Evolutionary conservation across 164 flowering plant genomes (phyloP).

Genomic region (Liquidambar formosana): DNA sequence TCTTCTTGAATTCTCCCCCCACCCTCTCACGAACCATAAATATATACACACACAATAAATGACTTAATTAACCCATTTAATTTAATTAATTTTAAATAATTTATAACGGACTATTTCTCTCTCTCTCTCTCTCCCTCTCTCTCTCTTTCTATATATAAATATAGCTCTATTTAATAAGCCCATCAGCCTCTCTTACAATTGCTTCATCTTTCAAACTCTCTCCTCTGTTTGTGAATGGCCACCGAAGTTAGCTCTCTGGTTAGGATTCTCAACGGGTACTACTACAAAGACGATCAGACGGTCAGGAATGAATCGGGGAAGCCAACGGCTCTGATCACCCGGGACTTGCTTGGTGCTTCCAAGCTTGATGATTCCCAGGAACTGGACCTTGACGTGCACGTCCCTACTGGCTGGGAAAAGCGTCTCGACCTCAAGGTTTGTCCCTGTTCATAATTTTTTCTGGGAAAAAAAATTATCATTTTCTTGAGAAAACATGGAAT

Average conservation of each 20-base stretch:
- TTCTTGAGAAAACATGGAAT: too few relatives aligned
- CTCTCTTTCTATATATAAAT: background rate
- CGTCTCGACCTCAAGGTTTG: constrained; percentile 65
- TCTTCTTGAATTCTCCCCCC: constrained; percentile 25
- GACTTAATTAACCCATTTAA: constrained; percentile 10
- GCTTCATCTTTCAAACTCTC: constrained; percentile 9
- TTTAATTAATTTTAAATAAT: background rate
- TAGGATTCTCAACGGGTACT: constrained; percentile 34
- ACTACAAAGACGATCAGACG: constrained; percentile 16
- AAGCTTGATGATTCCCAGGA: constrained; percentile 45
- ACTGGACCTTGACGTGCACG: constrained; percentile 81
- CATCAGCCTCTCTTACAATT: constrained; percentile 1
- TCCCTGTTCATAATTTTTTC: background rate
- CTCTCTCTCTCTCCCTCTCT: background rate
- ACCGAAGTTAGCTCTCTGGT: constrained; percentile 62
- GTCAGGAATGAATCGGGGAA: constrained; percentile 17
- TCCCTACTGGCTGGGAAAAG: constrained; percentile 59
- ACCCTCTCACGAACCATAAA: constrained; percentile 8
- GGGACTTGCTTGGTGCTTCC: constrained; percentile 63
- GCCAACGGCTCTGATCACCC: constrained; percentile 44
- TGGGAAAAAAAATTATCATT: too few relatives aligned
- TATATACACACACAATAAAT: constrained; percentile 16
- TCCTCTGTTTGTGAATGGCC: constrained; percentile 43
- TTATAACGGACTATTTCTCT: constrained; percentile 6
- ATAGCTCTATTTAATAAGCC: constrained; percentile 9